Evolutionary conservation across 805 yeast genomes (phyloP).

Genomic region (Saturnispora diversa): DNA sequence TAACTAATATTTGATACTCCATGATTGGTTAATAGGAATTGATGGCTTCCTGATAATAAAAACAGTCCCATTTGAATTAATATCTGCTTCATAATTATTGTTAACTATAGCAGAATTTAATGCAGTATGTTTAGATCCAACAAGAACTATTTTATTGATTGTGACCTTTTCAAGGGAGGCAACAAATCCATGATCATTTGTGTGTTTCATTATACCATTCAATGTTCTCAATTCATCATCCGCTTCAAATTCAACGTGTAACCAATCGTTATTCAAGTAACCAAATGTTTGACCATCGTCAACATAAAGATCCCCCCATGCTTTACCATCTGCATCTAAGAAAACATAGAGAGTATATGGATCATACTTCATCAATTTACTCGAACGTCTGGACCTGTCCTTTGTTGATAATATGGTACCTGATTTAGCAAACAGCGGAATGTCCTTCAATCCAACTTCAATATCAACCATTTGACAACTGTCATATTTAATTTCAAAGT

Average conservation of each 20-base stretch:
- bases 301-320: slow-evolving; percentile 51
- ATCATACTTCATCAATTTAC: slow-evolving; percentile 65
- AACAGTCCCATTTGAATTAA: slow-evolving; percentile 22
- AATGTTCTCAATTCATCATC: slow-evolving; percentile 30
- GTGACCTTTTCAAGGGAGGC: slow-evolving; percentile 29
- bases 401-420: slow-evolving; percentile 66
- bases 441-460: slow-evolving; percentile 44
- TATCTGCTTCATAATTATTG: slow-evolving; percentile 7
- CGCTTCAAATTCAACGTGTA: slow-evolving; percentile 36
- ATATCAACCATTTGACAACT: slow-evolving; percentile 34
- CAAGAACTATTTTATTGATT: slow-evolving; percentile 49
- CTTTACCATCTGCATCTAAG: slow-evolving; percentile 35
- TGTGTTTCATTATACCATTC: slow-evolving; percentile 19
- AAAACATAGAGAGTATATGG: slow-evolving; percentile 74
- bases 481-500: slow-evolving; percentile 26
- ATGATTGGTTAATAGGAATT: slow-evolving; percentile 37
- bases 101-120: neutral
- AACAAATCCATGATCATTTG: slow-evolving; percentile 20
- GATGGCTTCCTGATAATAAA: slow-evolving; percentile 41
- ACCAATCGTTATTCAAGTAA: slow-evolving; percentile 43
- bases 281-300: slow-evolving; percentile 81
- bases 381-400: slow-evolving; percentile 71
- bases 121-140: slow-evolving; percentile 27
- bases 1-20: slow-evolving; percentile 31
- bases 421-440: slow-evolving; percentile 72